Evolutionary conservation across 2,329 filamentous ascomycete species (phyloP), one percentile per base, ranked within the genome.

Genomic region (Botrytis fragariae): DNA sequence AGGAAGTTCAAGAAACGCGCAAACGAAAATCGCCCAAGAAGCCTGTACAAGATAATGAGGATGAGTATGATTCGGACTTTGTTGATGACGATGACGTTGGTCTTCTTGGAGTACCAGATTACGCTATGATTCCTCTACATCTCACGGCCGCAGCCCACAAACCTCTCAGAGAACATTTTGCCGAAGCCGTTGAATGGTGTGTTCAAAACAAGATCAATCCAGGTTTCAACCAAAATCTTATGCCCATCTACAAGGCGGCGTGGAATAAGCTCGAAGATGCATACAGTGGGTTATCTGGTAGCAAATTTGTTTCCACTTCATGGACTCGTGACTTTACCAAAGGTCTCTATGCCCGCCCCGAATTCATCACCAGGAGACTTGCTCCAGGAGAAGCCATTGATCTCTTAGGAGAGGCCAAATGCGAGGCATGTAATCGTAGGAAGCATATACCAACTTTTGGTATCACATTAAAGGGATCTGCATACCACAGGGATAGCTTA

Each of bases 191-290:
- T 2, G 92, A 94, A 79, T 95, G 92, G 92, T 91, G 95, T 82
- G 90, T 95, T 3, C 92, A 94, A 78, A 92, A 92, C 79, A 91
- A 91, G 77, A 86, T 96, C 69, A 91, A 94, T 76, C 92, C 92
- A 0, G 88, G 85, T 0, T 95, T 94, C 78, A 83, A 87, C 18
- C 86, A 86, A 29, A 83, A 87, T 8, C 88, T 93, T 74, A 67
- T 60, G 39, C 84, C 87, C 12, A 83, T 94, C 20, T 96, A 94
- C 81, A 78, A 83, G 20, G 84, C 92, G 39, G 90, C 92, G 0
- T 94, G 94, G 84, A 83, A 84, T 67, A 93, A 93, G 78, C 84
- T 95, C 0, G 88, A 93, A 76, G 89, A 92, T 76, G 91, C 94
- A 79, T 88, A 93, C 22, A 85, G 84, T 57, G 91, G 89, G 0